Evolutionary conservation across 495 filamentous ascomycete species (phyloP), one percentile per base, ranked within the genome.

Genomic region (Aspergillus campestris): DNA sequence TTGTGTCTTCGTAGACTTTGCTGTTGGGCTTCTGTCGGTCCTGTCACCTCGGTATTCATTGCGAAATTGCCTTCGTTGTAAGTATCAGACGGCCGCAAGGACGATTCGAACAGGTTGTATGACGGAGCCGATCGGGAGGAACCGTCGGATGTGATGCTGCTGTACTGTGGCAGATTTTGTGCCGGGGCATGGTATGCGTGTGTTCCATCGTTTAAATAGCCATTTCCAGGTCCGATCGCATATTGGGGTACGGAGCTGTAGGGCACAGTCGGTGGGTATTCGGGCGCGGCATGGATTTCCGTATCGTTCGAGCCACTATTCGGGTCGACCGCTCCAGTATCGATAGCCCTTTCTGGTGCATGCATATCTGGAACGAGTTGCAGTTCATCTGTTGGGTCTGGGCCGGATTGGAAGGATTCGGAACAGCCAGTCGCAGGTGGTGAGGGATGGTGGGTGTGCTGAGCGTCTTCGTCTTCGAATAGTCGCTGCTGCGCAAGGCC

Each of bases 401-500:
- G 18, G 18, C 18, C 18, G 18, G 18, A 24, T 24, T 24, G 18
- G 18, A 24, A 24, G 18, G 18, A 24, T 24, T 24, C 18, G 18
- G 1, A 24, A 2, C 2, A 24, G 18, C 18, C 18, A 24, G 18
- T 24, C 18, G 18, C 18, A 2, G 36, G 28, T 18, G 14, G 36
- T 11, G 36, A 18, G 3, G 12, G 56, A 30, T 42, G 50, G 33
- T 36, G 48, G 1, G 40, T 42, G 39, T 47, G 50, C 12, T 62
- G 57, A 8, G 42, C 36, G 3, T 64, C 58, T 11, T 65, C 64
- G 31, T 66, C 64, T 34, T 71, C 62, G n/a, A 71, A 45, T 0
- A 67, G 49, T 40, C 59, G 55, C 38, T 55, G 48, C 42, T 69
- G 65, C 9, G 67, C 67, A 13, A 63, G 48, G 12, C 58, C 63